Evolutionary conservation across 345 rosid genomes (phyloP), one percentile per base, ranked within the genome.

Genomic region (Cardamine resedifolia): DNA sequence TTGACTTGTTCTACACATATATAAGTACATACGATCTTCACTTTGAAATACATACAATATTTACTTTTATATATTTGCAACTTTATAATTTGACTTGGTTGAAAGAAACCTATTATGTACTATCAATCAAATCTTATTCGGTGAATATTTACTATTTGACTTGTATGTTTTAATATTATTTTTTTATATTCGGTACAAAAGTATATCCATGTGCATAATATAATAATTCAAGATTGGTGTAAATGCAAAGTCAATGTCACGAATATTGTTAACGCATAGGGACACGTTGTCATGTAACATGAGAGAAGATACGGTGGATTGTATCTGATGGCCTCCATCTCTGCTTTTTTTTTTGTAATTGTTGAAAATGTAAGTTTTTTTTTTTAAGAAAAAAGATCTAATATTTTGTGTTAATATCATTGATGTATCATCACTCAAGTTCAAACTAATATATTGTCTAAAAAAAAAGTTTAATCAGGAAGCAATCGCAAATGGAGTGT

Each of bases 231-330:
- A 75, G 39, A 41, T 68, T 51, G 69, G 49, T 51, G 53, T 59
- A 51, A 75, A 60, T 59, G 58, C 57, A 68, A 41, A 75, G 69
- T 67, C 68, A 67, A 75, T 68, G 69, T 75, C 64, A 68, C 69
- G 57, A 68, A 68, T 50, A 68, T 75, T 43, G 34, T 7, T 67
- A 28, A 59, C 48, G 48, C 62, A 59, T 59, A 41, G 63, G 51
- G 74, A 75, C 68, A 51, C 73, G 74, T 75, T 55, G 64, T 64
- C 58, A 75, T 75, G 74, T 75, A 70, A 62, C 64, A 59, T 52
- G 41, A 44, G 43, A 44, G 64, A 61, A 68, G 64, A 75, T 75
- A 68, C 73, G 69, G 64, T 68, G 58, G 70, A 75, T 68, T 63
- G 64, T 44, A 68, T 75, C 69, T 52, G 63, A 50, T 52, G 68